Conservation (phyloP, 495 filamentous ascomycete species). For the Tirmania nivea region DNA sequence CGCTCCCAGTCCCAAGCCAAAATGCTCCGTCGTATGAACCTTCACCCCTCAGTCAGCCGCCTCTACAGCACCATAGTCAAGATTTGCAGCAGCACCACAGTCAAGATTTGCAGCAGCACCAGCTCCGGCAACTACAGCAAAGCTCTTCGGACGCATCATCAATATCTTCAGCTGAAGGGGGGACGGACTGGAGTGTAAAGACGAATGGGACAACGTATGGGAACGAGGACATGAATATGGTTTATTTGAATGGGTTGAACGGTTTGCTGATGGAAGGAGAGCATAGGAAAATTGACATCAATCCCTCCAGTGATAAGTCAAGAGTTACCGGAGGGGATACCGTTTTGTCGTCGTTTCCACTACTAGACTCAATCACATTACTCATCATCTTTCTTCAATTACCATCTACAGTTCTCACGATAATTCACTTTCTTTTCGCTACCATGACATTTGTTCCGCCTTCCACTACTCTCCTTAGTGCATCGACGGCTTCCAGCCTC, state of each 20-base stretch:
- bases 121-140: constrained; percentile 8
- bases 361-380: constrained; percentile 92
- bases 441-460: constrained; percentile 82
- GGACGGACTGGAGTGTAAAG: constrained; percentile 13
- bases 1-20: constrained; percentile 10
- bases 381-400: constrained; percentile 92
- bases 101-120: constrained; percentile 1
- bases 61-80: background rate
- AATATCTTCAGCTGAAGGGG: constrained; percentile 7
- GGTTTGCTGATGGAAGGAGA: constrained; percentile 7
- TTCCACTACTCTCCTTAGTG: constrained; percentile 29
- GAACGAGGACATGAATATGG: constrained; percentile 12
- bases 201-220: constrained; percentile 5
- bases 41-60: background rate
- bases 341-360: constrained; percentile 72
- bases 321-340: constrained; percentile 25
- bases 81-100: background rate
- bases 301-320: constrained; percentile 9
- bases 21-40: constrained; percentile 6
- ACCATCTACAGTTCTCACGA: constrained; percentile 71
- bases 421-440: constrained; percentile 86
- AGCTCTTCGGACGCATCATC: constrained; percentile 9
- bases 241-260: constrained; percentile 11
- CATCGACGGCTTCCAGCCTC: constrained; percentile 28
- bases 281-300: constrained; percentile 19